These are phyloP conservation scores for Xylaria intraflava DNA, from an alignment of 495 filamentous ascomycete genomes.

Conservation along the genomic window DNA sequence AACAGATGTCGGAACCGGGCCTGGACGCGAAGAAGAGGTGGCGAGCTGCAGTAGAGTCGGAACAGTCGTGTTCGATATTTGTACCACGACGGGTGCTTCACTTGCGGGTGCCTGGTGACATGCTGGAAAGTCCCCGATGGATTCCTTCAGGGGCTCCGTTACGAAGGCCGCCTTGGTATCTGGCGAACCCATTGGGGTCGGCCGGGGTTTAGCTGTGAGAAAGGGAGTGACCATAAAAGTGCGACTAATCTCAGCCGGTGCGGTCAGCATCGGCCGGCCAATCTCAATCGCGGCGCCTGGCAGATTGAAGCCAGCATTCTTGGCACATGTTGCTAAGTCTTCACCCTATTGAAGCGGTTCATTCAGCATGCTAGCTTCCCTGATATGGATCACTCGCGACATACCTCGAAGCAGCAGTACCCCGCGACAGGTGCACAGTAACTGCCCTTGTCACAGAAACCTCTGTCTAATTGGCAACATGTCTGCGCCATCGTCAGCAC, in stretches of 20 bases:
- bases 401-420: constrained; percentile 36
- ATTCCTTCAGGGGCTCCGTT: background rate
- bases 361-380: constrained; percentile 8
- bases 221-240: constrained; percentile 19
- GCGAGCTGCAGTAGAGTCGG: background rate
- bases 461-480: constrained; percentile 33
- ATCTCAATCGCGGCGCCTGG: constrained; percentile 12
- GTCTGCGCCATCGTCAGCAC: constrained; percentile 22
- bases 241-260: constrained; percentile 1
- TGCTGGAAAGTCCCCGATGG: background rate
- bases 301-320: constrained; percentile 29
- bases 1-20: background rate
- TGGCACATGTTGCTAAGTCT: constrained; percentile 30
- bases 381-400: background rate
- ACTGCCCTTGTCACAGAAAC: constrained; percentile 31
- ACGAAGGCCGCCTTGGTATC: background rate
- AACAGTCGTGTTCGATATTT: constrained; percentile 2
- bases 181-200: background rate
- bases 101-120: background rate
- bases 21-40: background rate
- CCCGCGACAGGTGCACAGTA: constrained; percentile 38
- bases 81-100: background rate
- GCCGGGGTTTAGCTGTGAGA: background rate
- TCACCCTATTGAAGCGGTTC: constrained; percentile 23
- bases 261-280: background rate